These are phyloP conservation scores for Geotrichum siamense DNA, from an alignment of 1,139 yeast genomes.

Conservation along the genomic window DNA sequence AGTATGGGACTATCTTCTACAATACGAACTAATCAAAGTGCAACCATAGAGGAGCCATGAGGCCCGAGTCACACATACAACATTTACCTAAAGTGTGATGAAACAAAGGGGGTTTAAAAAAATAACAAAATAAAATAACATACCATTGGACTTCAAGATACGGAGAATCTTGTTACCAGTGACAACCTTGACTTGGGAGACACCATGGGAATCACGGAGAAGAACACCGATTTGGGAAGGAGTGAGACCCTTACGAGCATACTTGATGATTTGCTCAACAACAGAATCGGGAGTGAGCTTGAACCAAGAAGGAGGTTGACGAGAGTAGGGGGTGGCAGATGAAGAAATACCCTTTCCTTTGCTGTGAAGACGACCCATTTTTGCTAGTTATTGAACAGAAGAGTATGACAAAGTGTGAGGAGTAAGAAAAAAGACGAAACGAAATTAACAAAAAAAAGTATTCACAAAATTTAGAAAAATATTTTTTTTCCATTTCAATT, in stretches of 20 bases:
- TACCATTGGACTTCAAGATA: slow-evolving; percentile 97
- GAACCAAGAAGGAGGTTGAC: slow-evolving; percentile 99
- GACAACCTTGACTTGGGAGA: slow-evolving; percentile 92
- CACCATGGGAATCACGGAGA: slow-evolving; percentile 99
- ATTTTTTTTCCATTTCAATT: background rate
- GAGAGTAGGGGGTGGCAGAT: slow-evolving; percentile 98
- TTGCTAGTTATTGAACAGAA: slow-evolving; percentile 27
- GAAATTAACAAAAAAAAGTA: no score
- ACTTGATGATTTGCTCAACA: slow-evolving; percentile 97
- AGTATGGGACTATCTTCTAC: slow-evolving; percentile 15
- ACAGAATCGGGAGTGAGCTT: slow-evolving; percentile 92
- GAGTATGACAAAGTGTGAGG: slow-evolving; percentile 2
- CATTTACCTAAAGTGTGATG: slow-evolving; percentile 4
- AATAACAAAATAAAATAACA: slow-evolving; percentile 21
- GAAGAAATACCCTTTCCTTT: slow-evolving; percentile 98
- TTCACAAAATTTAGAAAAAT: no score
- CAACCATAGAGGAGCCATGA: slow-evolving; percentile 5
- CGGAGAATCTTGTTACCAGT: slow-evolving; percentile 99
- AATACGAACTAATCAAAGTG: slow-evolving; percentile 6
- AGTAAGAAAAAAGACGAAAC: slow-evolving; percentile 4
- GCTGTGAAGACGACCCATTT: slow-evolving; percentile 58
- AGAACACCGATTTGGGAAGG: slow-evolving; percentile 99
- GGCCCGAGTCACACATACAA: slow-evolving; percentile 11
- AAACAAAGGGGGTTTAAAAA: no score
- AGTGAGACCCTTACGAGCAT: slow-evolving; percentile 99